phyloP scores from a whole-genome alignment of 2,329 filamentous ascomycete species.

The Hypomyces perniciosus region DNA sequence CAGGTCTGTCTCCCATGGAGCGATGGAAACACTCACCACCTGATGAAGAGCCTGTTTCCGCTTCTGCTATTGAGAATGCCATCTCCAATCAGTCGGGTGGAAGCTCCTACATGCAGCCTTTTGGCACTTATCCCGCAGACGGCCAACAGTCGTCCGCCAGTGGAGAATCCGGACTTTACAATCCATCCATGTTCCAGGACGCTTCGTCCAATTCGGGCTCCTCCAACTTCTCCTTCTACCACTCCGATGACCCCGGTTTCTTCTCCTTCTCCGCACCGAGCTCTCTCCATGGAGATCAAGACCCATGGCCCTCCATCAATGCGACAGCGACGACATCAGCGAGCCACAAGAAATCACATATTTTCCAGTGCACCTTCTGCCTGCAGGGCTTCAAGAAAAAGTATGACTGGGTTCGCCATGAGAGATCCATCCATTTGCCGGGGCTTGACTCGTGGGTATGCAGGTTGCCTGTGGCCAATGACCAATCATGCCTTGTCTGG shows the following conservation, averaged over 20 bases:
- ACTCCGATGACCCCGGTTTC: constrained; percentile 7
- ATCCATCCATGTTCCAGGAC: constrained; percentile 14
- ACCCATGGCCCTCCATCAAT: constrained; percentile 14
- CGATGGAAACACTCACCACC: constrained; percentile 37
- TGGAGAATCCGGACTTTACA: constrained; percentile 24
- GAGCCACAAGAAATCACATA: constrained; percentile 15
- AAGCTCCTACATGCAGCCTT: neutral
- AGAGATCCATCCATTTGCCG: constrained; percentile 43
- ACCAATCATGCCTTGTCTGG: constrained; percentile 40
- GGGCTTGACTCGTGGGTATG: constrained; percentile 44
- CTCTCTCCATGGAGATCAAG: constrained; percentile 1
- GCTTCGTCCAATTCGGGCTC: constrained; percentile 24
- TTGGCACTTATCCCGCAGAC: constrained; percentile 15
- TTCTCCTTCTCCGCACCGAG: constrained; percentile 17
- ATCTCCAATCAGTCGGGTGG: neutral
- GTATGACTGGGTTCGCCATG: constrained; percentile 42
- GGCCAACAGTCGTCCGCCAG: constrained; percentile 27
- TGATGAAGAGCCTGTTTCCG: constrained; percentile 37
- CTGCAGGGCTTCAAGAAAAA: constrained; percentile 33
- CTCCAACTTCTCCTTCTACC: constrained; percentile 20
- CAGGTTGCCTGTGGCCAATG: constrained; percentile 29
- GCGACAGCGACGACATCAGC: constrained; percentile 14
- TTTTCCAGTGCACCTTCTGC: constrained; percentile 35
- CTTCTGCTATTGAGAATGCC: constrained; percentile 33
- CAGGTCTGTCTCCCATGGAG: constrained; percentile 40